Percentiles rank a stretch among this genome's conserved stretches.
Conservation (phyloP, 768 basidiomycete species). For the Suillus variegatus region DNA sequence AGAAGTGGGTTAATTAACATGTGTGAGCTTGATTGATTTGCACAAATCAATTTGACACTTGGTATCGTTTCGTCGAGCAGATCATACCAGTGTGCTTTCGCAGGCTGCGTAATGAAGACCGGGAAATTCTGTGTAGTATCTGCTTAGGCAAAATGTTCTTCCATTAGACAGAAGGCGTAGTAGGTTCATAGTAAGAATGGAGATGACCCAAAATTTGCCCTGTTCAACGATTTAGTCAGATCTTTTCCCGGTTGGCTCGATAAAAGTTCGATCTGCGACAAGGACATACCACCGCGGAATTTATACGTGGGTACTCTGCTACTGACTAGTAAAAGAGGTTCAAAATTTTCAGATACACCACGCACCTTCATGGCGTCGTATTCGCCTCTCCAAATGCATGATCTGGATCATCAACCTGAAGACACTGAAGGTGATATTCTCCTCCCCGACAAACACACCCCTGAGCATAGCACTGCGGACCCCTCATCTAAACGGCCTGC, state of each 20-base stretch:
- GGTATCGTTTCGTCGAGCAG: background rate
- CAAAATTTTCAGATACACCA: background rate
- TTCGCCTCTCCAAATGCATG: background rate
- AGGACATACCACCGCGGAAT: background rate
- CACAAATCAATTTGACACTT: background rate
- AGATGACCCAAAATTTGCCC: background rate
- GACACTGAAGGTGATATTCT: background rate
- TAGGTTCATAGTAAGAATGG: background rate
- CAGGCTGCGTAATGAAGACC: background rate
- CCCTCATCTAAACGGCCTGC: background rate
- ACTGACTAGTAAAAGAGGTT: background rate
- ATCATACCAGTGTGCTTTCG: background rate
- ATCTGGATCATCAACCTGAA: background rate
- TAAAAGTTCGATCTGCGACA: background rate
- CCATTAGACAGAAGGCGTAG: background rate
- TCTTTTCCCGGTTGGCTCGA: background rate
- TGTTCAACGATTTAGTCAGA: background rate
- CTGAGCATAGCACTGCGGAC: background rate
- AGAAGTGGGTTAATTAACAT: background rate
- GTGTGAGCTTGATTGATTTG: background rate
- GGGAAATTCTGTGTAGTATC: background rate
- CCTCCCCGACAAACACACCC: background rate
- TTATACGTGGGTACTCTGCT: background rate
- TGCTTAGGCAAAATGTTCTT: background rate
- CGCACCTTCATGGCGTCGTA: background rate